Base-by-base conservation (phyloP, 306 rosid species). In the Trifolium dubium region DNA sequence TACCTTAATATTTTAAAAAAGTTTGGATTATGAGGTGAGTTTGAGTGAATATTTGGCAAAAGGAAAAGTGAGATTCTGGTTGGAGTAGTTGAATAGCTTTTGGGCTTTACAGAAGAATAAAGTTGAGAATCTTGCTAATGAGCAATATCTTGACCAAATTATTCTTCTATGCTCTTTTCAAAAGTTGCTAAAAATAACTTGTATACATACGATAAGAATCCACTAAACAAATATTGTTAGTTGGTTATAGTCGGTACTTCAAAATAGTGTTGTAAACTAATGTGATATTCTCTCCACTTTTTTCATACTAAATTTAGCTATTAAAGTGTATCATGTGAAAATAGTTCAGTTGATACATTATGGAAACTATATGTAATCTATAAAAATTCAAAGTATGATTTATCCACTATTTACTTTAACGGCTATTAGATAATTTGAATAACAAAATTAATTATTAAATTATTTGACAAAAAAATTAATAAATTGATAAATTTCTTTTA, bases 11-110 rank as follows among this genome's bases (percentile, higher is more conserved):
- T n/a, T n/a, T n/a, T n/a, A n/a, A 70, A 54, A 11, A 18, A 64
- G 23, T 43, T 11, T 62, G 63, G 49, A 67, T 75, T n/a, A 54
- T 54, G 79, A 77, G 72, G 71, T 69, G 66, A 37, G 72, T 72
- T 65, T 79, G 51, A 74, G 83, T 63, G 76, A 70, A 79, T 86
- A 84, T 86, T 75, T 88, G 80, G 46, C 50, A 41, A 75, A 77
- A 64, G 75, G 47, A 70, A 14, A 77, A 60, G 5, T 19, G 71
- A 69, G 71, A 67, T 72, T 49, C 46, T 75, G 80, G 66, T 69
- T 68, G 71, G 73, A 62, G 59, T 54, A 61, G 51, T 43, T 77
- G 69, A 72, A 35, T 54, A 78, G 77, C 80, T 73, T 84, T 85
- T 53, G 58, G 73, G 71, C 77, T 71, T 71, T 79, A 47, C 29